Evolutionary conservation across 2,329 filamentous ascomycete genomes (phyloP), one percentile per base, ranked within the genome.

Genomic region (Epichloe hybrida): DNA sequence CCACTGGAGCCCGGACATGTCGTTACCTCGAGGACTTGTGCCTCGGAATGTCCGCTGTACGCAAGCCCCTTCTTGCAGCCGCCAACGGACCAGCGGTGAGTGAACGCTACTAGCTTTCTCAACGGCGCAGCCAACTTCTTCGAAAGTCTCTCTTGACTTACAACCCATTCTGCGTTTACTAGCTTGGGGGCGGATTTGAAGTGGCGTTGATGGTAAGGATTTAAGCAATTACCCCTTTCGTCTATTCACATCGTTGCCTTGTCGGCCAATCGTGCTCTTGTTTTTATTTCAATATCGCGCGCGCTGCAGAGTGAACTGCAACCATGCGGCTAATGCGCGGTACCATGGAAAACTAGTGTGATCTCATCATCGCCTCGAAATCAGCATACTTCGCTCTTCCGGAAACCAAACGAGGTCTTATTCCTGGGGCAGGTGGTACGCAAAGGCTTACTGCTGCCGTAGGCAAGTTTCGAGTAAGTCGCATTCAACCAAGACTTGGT

Each of bases 131-230:
- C n/a, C 44, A 23, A 12, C 12, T n/a, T 15, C 9, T 36, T 23
- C 5, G 9, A 6, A 9, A 45, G 13, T 36, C 47, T 34, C 36
- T 42, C 12, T 21, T 35, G 5, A 40, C 49, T 61, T 35, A 54
- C 46, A 45, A 43, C 44, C 43, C 43, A 38, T 5, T 50, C 21
- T 50, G 50, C 43, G 43, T 44, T 50, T 53, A 51, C 49, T 48
- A 72, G 72, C 66, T 76, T 34, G 73, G 73, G 34, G 73, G 73
- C 13, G 73, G 74, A 5, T 76, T 74, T 49, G 74, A 76, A 52
- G 59, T 76, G 41, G 72, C 72, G 4, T 62, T 76, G 34, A 69
- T 69, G 57, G 70, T 73, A 59, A 61, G 57, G 61, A 39, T 27
- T 43, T 7, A 12, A 21, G 23, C 17, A 35, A 27, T 40, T 41